Evolutionary conservation across 1,284 basidiomycete species (phyloP), one percentile per base, ranked within the genome.

Genomic region (Amylostereum chailletii): DNA sequence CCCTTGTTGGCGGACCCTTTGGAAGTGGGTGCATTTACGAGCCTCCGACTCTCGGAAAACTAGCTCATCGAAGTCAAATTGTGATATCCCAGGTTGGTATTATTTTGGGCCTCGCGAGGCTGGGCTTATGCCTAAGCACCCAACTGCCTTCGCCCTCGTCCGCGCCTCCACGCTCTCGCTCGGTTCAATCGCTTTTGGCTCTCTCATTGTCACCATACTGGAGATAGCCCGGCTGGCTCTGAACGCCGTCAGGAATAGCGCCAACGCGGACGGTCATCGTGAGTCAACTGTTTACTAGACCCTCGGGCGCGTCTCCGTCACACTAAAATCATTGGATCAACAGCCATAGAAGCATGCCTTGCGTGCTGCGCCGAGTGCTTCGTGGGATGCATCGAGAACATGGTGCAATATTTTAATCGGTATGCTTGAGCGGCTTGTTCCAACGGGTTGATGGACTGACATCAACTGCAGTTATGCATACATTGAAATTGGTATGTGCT

Each of bases 121-220:
- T 52, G 81, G 81, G 11, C 60, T 77, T 53, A 84, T 85, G 83
- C 88, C 87, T 30, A 77, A 77, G 50, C 76, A 86, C 60, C 86
- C 88, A 0, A 87, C 85, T 27, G 58, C 80, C 2, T 76, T 80
- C 42, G 75, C 89, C 0, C 88, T 95, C 62, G 74, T 76, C 36
- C 81, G 92, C 30, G 86, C 90, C n/a, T 86, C 84, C 10, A 92
- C 90, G 0, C 71, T 86, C 48, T 93, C 89, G 1, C 75, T 96
- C 32, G 93, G 91, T 4, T 91, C 88, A 0, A 92, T 95, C 58
- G 89, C 90, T 3, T 93, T 94, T 60, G 92, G 92, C 3, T 90
- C 86, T 2, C 71, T 95, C 58, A 90, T 95, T 54, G 91, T 95
- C 42, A 91, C 93, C 0, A 62, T 95, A 32, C 71, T 95, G 43